Conservation (phyloP, 345 rosid species). For the Isatis tinctoria region DNA sequence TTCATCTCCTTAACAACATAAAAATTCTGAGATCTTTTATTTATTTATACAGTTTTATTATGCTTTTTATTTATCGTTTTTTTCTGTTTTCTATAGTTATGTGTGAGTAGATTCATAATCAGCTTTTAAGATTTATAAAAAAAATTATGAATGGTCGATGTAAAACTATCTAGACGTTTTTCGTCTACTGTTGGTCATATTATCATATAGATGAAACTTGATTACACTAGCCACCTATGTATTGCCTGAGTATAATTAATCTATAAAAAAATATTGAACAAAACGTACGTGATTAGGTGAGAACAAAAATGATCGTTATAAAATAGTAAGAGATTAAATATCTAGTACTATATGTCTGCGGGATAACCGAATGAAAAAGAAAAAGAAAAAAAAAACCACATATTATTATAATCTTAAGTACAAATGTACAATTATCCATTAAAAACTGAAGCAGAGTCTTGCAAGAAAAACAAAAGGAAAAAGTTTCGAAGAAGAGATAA, state of each 20-base stretch:
- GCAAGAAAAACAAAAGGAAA: not conserved
- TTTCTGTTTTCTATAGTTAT: no score
- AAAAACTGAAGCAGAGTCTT: not conserved
- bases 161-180: no score
- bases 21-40: no score
- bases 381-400: not conserved
- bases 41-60: no score
- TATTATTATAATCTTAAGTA: not conserved
- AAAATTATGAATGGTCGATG: no score
- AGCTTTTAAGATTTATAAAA: no score
- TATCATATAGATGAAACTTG: no score
- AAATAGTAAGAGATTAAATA: not conserved
- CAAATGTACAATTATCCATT: not conserved
- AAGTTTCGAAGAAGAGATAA: slow-evolving; percentile 5
- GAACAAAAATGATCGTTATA: not conserved
- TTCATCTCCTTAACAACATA: no score
- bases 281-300: not conserved
- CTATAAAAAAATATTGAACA: not conserved
- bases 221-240: not conserved
- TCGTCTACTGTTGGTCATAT: no score
- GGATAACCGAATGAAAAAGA: not conserved
- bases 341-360: not conserved
- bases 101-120: no score
- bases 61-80: no score
- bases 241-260: not conserved